Evolutionary conservation across 2,329 filamentous ascomycete genomes (phyloP), one percentile per base, ranked within the genome.

Genomic region (Hymenoscyphus scutula): DNA sequence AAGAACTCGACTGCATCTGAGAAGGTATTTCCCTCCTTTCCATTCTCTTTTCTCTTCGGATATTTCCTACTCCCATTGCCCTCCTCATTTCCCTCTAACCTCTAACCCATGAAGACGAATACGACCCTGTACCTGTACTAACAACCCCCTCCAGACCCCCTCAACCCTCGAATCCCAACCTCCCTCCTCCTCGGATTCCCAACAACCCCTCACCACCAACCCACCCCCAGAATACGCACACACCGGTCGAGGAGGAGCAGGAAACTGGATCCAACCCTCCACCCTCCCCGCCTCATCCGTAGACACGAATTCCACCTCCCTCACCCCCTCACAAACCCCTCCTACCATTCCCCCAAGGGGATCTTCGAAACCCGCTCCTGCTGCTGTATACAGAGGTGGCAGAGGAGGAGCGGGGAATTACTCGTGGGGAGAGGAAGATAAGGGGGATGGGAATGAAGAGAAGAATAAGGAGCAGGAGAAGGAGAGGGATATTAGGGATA

Each of bases 341-440:
- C 19, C 41, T 48, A 25, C 15, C n/a, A 34, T 30, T 11, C 17
- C 57, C 15, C 25, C 23, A 23, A 17, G 37, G 17, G 17, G 30
- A 17, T 15, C 64, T n/a, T 15, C 58, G 11, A 15, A 23, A 32
- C 8, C 45, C n/a, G 13, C 19, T 5, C 30, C 23, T 15, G 10
- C 19, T 19, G 25, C 34, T 19, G 59, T 30, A 17, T 68, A 68
- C 62, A 53, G 64, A 19, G 67, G 68, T 10, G 84, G 84, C 0
- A 79, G 84, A 5, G 84, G 84, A 27, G 84, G 84, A n/a, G 82
- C 82, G 1, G 84, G 84, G 1, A 86, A 86, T 72, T 86, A 80
- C 76, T 70, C 67, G 41, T 67, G 58, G 69, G 68, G 29, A 60
- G 66, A 71, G 62, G 67, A 68, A 13, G 71, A 71, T 53, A 71